phyloP scores from a whole-genome alignment of 106 monocot genomes.

The Dactylorhiza incarnata region DNA sequence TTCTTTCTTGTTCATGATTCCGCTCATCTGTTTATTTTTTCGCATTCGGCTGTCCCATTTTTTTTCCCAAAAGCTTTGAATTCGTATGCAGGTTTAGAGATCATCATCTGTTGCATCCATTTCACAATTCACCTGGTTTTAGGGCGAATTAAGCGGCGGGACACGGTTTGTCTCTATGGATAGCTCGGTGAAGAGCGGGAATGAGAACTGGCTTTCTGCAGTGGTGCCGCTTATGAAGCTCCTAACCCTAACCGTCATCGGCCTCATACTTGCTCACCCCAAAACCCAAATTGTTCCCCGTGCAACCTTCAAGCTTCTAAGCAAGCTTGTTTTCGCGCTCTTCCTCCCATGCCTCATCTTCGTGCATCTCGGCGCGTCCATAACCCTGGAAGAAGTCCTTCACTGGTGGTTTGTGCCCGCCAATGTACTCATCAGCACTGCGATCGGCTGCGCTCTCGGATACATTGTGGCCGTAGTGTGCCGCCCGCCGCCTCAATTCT shows the following conservation, averaged over 20 bases:
- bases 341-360: constrained; percentile 97
- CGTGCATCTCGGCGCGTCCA: constrained; percentile 75
- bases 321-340: constrained; percentile 90
- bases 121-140: no score
- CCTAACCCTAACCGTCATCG: constrained; percentile 62
- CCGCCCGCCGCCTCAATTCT: constrained; percentile 69
- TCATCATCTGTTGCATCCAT: no score
- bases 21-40: no score
- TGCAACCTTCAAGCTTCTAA: constrained; percentile 83
- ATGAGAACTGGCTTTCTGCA: constrained; percentile 26
- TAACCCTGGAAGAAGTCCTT: constrained; percentile 39
- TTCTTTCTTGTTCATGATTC: no score
- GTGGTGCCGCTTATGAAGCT: constrained; percentile 87
- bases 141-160: no score
- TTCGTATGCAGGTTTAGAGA: no score
- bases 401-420: constrained; percentile 89
- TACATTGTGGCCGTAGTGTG: constrained; percentile 63
- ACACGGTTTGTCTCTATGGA: not conserved
- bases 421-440: constrained; percentile 76
- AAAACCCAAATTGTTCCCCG: constrained; percentile 53
- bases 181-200: not conserved
- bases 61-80: no score
- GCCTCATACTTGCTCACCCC: constrained; percentile 71
- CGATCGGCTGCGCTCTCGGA: constrained; percentile 63
- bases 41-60: no score